Base-by-base conservation (phyloP, 2,329 filamentous ascomycete genomes). In the Endothia cerciana region DNA sequence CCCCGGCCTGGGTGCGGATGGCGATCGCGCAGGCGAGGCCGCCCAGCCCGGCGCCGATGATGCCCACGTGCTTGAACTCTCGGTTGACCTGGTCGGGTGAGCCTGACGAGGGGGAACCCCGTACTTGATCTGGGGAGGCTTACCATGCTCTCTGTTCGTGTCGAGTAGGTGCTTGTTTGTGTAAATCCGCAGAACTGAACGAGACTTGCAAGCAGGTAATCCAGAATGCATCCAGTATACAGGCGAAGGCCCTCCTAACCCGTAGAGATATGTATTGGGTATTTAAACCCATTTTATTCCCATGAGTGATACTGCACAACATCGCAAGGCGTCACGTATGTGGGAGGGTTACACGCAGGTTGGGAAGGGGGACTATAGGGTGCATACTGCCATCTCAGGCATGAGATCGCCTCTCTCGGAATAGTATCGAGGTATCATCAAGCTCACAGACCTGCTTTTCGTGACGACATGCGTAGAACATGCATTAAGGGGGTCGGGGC, bases 11-110 rank as follows among this genome's bases (percentile, higher is more conserved):
- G 19, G 43, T 47, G 30, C 77, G 75, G 40, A 78, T 76, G 66
- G 79, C 77, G 62, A 81, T 80, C 10, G 79, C 76, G n/a, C 65
- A 63, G 8, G 68, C 63, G 4, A 69, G 59, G n/a, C 68, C 68
- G 6, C 68, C 68, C 6, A 63, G 43, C 33, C 61, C 61, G 30
- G 61, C 61, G 28, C 61, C 61, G 40, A 63, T 57, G 61, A 63
- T 63, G 51, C 61, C 61, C 4, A 63, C 51, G n/a, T 63, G 61
- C 13, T 63, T 40, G 28, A 63, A 25, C 1, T 25, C 6, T 4
- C n/a, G 38, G 11, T 13, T 36, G 38, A 51, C 7, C 61, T 63
- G 19, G 13, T 1, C 3, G 4, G 47, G 8, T 57, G 25, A 63
- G 28, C 6, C 11, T 57, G 4, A 13, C 19, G 51, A 55, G 19